Evolutionary conservation across 2,329 filamentous ascomycete genomes (phyloP).

Genomic region (Trichoderma breve): DNA sequence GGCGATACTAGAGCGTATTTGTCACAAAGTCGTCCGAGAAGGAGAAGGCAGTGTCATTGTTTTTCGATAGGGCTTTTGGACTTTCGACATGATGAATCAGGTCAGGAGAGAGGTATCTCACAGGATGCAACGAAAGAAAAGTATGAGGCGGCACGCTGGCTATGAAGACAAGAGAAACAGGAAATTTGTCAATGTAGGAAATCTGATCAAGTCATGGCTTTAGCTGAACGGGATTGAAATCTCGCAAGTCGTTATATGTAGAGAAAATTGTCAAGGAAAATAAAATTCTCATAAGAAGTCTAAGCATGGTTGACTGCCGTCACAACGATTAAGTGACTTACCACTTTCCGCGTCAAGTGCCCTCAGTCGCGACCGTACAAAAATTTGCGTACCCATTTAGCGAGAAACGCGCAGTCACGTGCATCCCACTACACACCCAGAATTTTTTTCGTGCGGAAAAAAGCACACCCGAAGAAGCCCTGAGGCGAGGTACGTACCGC

Average conservation of each 20-base stretch:
- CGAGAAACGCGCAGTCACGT: not conserved
- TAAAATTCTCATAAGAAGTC: not conserved
- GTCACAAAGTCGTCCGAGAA: not conserved
- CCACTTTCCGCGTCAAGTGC: not conserved
- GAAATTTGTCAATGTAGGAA: not conserved
- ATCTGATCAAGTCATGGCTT: not conserved
- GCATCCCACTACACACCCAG: not conserved
- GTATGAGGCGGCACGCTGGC: not conserved
- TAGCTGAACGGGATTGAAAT: not conserved
- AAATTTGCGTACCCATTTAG: not conserved
- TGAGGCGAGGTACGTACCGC: conserved; percentile 33
- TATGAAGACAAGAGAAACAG: not conserved
- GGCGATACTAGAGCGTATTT: not conserved
- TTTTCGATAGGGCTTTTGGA: not conserved
- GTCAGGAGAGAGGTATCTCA: not conserved
- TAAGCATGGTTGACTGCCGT: not conserved
- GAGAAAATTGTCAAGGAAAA: not conserved
- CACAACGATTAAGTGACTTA: not conserved
- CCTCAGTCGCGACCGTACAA: not conserved
- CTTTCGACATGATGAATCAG: not conserved
- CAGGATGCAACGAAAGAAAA: not conserved
- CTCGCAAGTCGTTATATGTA: not conserved
- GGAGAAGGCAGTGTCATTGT: not conserved
- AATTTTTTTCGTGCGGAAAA: conserved; percentile 25
- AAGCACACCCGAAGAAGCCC: conserved; percentile 30